Percentiles rank a stretch among this genome's conserved stretches.
These are phyloP conservation scores for Pseudomassariella vexata DNA, from an alignment of 2,329 filamentous ascomycete genomes.

Conservation along the genomic window DNA sequence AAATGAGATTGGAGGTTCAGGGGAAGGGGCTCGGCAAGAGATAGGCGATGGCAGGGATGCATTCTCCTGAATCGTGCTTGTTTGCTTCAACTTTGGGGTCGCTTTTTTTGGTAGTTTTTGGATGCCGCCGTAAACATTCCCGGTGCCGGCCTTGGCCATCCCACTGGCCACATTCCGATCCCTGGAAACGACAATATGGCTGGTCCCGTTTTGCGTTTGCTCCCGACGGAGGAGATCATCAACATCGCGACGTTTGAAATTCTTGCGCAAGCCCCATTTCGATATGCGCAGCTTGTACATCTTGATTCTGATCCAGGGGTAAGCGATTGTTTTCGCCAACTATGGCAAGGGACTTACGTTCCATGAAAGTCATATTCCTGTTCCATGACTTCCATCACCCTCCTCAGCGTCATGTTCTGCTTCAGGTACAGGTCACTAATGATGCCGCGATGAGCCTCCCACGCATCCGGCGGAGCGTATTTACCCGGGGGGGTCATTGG, in stretches of 20 bases:
- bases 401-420: conserved; percentile 7
- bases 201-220: too few species aligned
- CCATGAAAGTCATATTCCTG: conserved; percentile 4
- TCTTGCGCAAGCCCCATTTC: conserved; percentile 7
- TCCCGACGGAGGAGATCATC: conserved; percentile 6
- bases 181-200: not conserved
- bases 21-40: conserved; percentile 2
- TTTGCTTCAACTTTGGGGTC: not conserved
- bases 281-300: conserved; percentile 7
- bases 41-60: conserved; percentile 1
- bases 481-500: too few species aligned
- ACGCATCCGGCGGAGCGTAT: conserved; percentile 6
- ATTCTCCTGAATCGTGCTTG: too few species aligned
- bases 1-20: conserved; percentile 1
- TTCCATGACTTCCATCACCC: conserved; percentile 6
- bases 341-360: conserved; percentile 7
- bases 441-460: conserved; percentile 5
- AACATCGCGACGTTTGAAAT: conserved; percentile 5
- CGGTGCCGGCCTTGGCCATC: not conserved
- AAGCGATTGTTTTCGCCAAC: too few species aligned
- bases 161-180: too few species aligned
- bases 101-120: not conserved
- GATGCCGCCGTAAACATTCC: too few species aligned
- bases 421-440: conserved; percentile 4
- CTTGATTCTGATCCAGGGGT: too few species aligned